Conservation (phyloP, 2,329 filamentous ascomycete species). For the Pestalotiopsis sp. region DNA sequence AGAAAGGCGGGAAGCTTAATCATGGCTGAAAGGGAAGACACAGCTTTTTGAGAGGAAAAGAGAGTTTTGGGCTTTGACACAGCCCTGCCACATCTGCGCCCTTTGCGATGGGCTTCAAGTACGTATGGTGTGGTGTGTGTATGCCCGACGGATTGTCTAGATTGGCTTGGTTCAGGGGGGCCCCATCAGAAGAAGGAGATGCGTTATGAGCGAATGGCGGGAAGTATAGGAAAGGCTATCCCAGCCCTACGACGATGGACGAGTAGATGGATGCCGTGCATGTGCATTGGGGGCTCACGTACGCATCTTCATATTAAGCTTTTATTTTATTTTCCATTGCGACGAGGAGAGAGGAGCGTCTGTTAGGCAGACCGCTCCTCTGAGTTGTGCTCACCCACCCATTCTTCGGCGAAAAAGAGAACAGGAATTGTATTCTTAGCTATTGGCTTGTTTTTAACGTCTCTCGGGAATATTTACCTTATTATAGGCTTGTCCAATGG, state of each 20-base stretch:
- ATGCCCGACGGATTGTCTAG: neutral
- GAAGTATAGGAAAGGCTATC: neutral
- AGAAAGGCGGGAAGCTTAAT: neutral
- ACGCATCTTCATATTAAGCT: neutral
- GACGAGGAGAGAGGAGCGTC: neutral
- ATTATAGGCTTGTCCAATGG: neutral
- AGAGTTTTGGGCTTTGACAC: neutral
- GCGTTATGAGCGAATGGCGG: neutral
- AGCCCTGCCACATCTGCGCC: neutral
- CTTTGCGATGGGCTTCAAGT: neutral
- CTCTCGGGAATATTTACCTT: neutral
- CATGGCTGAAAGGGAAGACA: neutral
- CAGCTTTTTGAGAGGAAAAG: neutral
- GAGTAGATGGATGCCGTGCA: neutral
- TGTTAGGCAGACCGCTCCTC: neutral
- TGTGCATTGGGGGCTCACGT: neutral
- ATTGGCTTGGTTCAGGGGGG: neutral
- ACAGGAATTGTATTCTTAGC: neutral
- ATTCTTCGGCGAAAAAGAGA: neutral
- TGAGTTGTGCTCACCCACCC: neutral
- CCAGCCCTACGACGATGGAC: neutral
- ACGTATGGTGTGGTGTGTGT: too few relatives aligned
- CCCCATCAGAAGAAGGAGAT: neutral
- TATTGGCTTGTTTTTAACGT: neutral
- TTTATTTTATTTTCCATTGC: neutral